These are phyloP conservation scores for Termitomyces bulborhizus DNA, from an alignment of 768 basidiomycete genomes.

Conservation along the genomic window DNA sequence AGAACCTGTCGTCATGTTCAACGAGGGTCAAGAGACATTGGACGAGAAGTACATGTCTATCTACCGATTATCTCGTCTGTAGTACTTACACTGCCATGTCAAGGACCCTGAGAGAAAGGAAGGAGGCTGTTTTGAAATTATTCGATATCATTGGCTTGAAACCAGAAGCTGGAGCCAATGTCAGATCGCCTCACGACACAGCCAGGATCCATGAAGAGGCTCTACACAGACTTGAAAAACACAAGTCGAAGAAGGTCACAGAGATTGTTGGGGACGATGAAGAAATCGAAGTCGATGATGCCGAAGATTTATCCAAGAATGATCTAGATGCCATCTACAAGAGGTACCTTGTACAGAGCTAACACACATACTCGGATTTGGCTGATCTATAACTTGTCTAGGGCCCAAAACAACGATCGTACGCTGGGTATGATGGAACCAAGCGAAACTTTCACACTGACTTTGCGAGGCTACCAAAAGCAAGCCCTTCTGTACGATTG, in stretches of 20 bases:
- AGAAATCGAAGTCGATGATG: slow-evolving; percentile 79
- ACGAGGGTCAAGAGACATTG: slow-evolving; percentile 74
- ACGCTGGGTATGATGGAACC: slow-evolving; percentile 80
- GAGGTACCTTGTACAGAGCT: slow-evolving; percentile 41
- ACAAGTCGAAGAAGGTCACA: slow-evolving; percentile 37
- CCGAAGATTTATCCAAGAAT: slow-evolving; percentile 74
- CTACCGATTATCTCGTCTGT: not conserved
- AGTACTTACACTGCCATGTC: not conserved
- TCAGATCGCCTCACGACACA: slow-evolving; percentile 25
- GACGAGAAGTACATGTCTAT: slow-evolving; percentile 50
- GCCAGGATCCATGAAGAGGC: slow-evolving; percentile 32
- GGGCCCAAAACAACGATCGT: slow-evolving; percentile 80
- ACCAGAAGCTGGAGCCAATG: slow-evolving; percentile 45
- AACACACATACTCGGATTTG: not conserved
- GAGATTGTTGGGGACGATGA: slow-evolving; percentile 80
- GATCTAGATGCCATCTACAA: slow-evolving; percentile 82
- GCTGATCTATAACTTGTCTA: slow-evolving; percentile 21
- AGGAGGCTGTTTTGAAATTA: slow-evolving; percentile 62
- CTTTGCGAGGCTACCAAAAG: slow-evolving; percentile 84
- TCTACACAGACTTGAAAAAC: slow-evolving; percentile 33
- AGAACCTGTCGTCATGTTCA: slow-evolving; percentile 39
- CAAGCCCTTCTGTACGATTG: slow-evolving; percentile 71
- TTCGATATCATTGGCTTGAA: slow-evolving; percentile 71
- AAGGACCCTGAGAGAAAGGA: slow-evolving; percentile 69
- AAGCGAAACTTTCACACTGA: slow-evolving; percentile 65